Base-by-base conservation (phyloP, 768 basidiomycete genomes). In the Hydnum rufescens region DNA sequence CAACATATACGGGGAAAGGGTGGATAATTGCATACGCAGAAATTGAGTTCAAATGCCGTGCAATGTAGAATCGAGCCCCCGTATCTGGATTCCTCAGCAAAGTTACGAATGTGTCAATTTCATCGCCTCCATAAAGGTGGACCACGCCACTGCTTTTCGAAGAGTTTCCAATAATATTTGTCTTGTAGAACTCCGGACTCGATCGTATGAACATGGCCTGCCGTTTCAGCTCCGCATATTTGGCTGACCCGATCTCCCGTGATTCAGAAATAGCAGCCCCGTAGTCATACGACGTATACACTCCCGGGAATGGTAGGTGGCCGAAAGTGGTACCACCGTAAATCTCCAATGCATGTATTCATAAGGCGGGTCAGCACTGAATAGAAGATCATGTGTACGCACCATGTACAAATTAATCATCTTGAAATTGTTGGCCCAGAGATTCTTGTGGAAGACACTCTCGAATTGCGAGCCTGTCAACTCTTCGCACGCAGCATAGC, bases 391-490 rank as follows among this genome's bases (percentile, higher is more conserved):
- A 26, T 61, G 80, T 80, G 80, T n/a, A 58, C 84, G 85, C 51
- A 85, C 58, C 87, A 89, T 88, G 64, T 89, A 89, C 56, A 82
- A 83, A 59, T 75, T 85, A 54, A 87, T 76, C 43, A 89, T 59
- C 60, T 87, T 89, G 1, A 76, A 81, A 63, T 87, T 88, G 48
- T 74, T 72, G 5, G 85, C 83, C 80, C 80, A 85, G 43, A 84
- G 69, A 51, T 81, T 68, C 53, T 76, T 71, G 58, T 89, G 76
- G 64, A 86, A 88, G 4, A 88, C 87, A 39, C 76, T 79, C 64
- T 78, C 71, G 64, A 85, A 87, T 59, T 79, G 70, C 1, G 79
- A 67, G 2, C 81, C 82, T 6, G 82, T 86, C 55, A 87, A 66
- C 1, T 68, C 64, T 26, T 73, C 70, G 60, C 84, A 87, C 3